phyloP scores from a whole-genome alignment of 2,329 filamentous ascomycete genomes.

The Sclerotinia nivalis region DNA sequence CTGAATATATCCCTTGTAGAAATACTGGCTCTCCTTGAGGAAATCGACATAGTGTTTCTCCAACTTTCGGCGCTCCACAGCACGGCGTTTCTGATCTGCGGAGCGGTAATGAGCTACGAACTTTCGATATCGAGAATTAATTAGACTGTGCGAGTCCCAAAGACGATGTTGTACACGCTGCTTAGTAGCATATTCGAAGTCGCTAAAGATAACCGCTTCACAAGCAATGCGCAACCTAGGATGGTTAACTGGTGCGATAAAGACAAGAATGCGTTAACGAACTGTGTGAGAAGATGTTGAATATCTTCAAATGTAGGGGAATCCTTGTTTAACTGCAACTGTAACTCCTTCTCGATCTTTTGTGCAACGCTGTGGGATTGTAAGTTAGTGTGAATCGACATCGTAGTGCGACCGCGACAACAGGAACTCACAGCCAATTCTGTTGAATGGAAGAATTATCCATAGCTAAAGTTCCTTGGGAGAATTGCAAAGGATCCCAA shows the following conservation, averaged over 20 bases:
- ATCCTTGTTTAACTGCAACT: slow-evolving; percentile 49
- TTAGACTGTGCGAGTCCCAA: slow-evolving; percentile 75
- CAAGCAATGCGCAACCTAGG: slow-evolving; percentile 54
- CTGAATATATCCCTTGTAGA: slow-evolving; percentile 85
- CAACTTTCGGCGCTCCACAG: slow-evolving; percentile 70
- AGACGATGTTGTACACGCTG: slow-evolving; percentile 68
- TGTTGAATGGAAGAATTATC: slow-evolving; percentile 44
- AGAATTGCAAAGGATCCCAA: slow-evolving; percentile 45
- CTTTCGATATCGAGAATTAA: slow-evolving; percentile 78
- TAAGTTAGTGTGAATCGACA: slow-evolving; percentile 28
- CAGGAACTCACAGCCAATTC: slow-evolving; percentile 52
- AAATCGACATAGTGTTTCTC: slow-evolving; percentile 82
- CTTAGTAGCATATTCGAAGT: slow-evolving; percentile 65
- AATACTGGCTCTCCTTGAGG: slow-evolving; percentile 82
- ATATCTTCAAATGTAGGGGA: slow-evolving; percentile 51
- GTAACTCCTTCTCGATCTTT: slow-evolving; percentile 51
- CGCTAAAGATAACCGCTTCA: slow-evolving; percentile 69
- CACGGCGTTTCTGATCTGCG: slow-evolving; percentile 48
- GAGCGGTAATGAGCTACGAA: slow-evolving; percentile 58
- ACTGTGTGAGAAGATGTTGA: slow-evolving; percentile 41
- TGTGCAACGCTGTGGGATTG: slow-evolving; percentile 43
- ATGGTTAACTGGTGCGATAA: slow-evolving; percentile 4
- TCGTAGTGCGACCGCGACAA: slow-evolving; percentile 14
- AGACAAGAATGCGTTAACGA: slow-evolving; percentile 23
- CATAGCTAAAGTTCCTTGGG: slow-evolving; percentile 20